Conservation (phyloP, 768 basidiomycete genomes). For the Lentinula boryana region DNA sequence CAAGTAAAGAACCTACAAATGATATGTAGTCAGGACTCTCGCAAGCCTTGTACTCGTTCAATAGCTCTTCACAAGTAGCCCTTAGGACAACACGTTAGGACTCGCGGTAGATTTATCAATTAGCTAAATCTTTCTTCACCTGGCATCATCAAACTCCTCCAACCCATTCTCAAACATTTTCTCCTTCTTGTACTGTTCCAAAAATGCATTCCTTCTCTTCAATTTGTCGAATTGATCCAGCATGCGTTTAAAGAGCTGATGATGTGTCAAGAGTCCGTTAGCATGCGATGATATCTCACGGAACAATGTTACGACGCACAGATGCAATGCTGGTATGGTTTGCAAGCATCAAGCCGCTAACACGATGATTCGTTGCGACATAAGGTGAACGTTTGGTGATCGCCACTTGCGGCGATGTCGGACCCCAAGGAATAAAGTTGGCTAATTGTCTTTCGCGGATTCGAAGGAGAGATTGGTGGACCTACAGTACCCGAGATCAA, state of each 20-base stretch:
- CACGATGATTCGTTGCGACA: constrained; percentile 82
- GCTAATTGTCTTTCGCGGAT: constrained; percentile 96
- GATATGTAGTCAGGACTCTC: constrained; percentile 94
- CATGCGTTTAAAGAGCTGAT: constrained; percentile 91
- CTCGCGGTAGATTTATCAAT: background rate
- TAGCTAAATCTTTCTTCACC: constrained; percentile 34
- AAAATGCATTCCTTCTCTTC: constrained; percentile 83
- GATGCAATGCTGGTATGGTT: constrained; percentile 99
- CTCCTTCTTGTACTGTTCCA: constrained; percentile 98
- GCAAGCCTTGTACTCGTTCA: constrained; percentile 95
- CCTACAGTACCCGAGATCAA: constrained; percentile 36
- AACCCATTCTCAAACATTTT: constrained; percentile 90
- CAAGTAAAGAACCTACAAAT: constrained; percentile 46
- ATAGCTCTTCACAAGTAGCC: constrained; percentile 78
- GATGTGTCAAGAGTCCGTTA: background rate
- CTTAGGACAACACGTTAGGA: constrained; percentile 29
- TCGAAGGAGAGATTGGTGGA: constrained; percentile 93
- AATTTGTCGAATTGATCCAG: constrained; percentile 91
- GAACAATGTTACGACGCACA: constrained; percentile 37
- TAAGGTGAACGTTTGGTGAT: constrained; percentile 89
- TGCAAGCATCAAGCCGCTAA: constrained; percentile 97
- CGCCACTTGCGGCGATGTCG: constrained; percentile 96
- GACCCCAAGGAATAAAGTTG: constrained; percentile 99
- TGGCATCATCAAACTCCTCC: constrained; percentile 97
- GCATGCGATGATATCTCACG: background rate